Percentiles rank a stretch among this genome's conserved stretches.
Evolutionary conservation across 192 early-diverging fungal species (phyloP).

Genomic region (Coemansia sp.): DNA sequence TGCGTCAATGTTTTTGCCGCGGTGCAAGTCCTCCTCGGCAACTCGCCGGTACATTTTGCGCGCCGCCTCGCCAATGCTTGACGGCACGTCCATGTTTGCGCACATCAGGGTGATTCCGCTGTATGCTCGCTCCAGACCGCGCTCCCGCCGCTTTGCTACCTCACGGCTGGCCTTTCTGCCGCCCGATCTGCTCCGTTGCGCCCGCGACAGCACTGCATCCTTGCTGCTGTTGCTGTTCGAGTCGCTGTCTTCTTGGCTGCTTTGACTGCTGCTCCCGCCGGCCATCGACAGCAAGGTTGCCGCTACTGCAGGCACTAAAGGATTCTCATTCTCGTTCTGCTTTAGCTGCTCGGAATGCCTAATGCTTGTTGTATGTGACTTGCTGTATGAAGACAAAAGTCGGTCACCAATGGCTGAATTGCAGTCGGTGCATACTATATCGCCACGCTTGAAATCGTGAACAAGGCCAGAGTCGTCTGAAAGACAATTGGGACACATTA

Average conservation of each 20-base stretch:
- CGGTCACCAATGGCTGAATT: slow-evolving; percentile 83
- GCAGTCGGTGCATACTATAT: slow-evolving; percentile 91
- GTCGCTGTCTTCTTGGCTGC: slow-evolving; percentile 56
- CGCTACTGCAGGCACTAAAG: slow-evolving; percentile 60
- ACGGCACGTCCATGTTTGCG: slow-evolving; percentile 75
- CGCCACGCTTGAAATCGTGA: slow-evolving; percentile 87
- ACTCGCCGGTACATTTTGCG: slow-evolving; percentile 86
- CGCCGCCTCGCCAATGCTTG: slow-evolving; percentile 72
- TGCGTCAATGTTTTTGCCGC: slow-evolving; percentile 78
- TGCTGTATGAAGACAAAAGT: slow-evolving; percentile 87
- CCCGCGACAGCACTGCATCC: slow-evolving; percentile 5
- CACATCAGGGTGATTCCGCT: slow-evolving; percentile 77
- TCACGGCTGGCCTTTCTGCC: slow-evolving; percentile 48
- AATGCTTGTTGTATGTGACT: too few relatives aligned
- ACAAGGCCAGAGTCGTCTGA: slow-evolving; percentile 75
- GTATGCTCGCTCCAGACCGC: slow-evolving; percentile 72
- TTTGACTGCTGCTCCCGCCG: slow-evolving; percentile 4
- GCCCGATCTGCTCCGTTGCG: slow-evolving; percentile 24
- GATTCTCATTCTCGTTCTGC: neutral
- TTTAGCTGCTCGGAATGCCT: too few relatives aligned
- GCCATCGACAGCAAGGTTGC: neutral
- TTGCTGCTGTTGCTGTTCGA: slow-evolving; percentile 84
- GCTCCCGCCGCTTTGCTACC: slow-evolving; percentile 69
- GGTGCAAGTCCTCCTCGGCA: slow-evolving; percentile 77
- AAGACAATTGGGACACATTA: slow-evolving; percentile 79